Evolutionary conservation across 2,329 filamentous ascomycete genomes (phyloP), one percentile per base, ranked within the genome.

Genomic region (Penicillium sp.): DNA sequence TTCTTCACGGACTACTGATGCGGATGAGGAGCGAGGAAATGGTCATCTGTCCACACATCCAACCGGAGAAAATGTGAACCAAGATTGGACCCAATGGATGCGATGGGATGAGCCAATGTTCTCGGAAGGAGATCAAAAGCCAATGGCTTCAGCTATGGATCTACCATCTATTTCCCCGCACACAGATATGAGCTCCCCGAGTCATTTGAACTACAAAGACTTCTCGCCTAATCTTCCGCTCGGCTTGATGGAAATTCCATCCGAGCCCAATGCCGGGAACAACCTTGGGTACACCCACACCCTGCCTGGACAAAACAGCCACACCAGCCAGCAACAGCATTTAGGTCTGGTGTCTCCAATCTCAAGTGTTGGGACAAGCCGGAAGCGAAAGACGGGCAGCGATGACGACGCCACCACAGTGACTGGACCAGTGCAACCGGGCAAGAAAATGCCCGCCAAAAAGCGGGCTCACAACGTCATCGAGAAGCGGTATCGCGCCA

Each of bases 391-490:
- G 76, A 84, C 86, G 0, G 86, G 86, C 0, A 82, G 81, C 49
- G 83, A 85, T n/a, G 74, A 77, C 46, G 67, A 70, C 55, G 64
- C 67, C 16, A 68, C 67, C 5, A 66, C 63, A 1, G 61, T 68
- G 68, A 74, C 75, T 41, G 63, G 60, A 10, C 53, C 67, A 25
- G 57, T 67, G 3, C 68, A 66, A 54, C 62, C 66, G 2, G 66
- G 68, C 39, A 76, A 87, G 13, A 80, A 85, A 82, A 64, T 83
- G 79, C 65, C 86, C 82, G 67, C 79, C 69, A 97, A 96, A 81
- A 97, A 97, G 82, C 95, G 92, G 33, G 92, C 93, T 2, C 93
- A 97, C 76, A 97, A 97, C 75, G 94, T 97, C 83, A 97, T 97
- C 61, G 93, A 97, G 78, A 97, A 97, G 81, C 82, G 93, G 64